A percentile compares a stretch with the other conserved stretches of the same genome.
phyloP scores from a whole-genome alignment of 352 stramenopile species.

The Phytophthora fragariaefolia region DNA sequence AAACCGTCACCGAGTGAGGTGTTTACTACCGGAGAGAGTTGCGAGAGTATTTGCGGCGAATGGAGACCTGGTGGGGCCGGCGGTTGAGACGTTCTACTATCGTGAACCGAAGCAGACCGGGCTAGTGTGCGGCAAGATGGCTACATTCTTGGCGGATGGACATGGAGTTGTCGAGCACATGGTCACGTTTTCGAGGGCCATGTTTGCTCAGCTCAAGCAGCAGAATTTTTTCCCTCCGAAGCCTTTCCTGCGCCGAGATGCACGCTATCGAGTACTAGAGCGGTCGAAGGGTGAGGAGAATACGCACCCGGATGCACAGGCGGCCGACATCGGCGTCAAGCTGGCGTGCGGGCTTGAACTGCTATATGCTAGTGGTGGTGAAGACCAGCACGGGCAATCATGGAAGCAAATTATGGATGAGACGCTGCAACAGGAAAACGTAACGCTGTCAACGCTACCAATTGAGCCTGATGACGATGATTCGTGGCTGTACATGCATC shows the following conservation, averaged over 20 bases:
- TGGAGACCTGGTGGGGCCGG: slow-evolving; percentile 46
- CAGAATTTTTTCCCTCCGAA: slow-evolving; percentile 77
- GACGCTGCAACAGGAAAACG: slow-evolving; percentile 9
- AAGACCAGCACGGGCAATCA: slow-evolving; percentile 50
- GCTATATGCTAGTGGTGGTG: slow-evolving; percentile 50
- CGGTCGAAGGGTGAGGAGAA: slow-evolving; percentile 13
- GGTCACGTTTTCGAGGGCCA: slow-evolving; percentile 79
- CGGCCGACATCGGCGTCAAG: slow-evolving; percentile 75
- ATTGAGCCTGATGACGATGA: slow-evolving; percentile 65
- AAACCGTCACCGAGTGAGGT: slow-evolving; percentile 61
- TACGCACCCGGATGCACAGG: slow-evolving; percentile 34
- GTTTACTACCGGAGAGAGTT: slow-evolving; percentile 46
- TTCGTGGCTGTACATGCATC: slow-evolving; percentile 81
- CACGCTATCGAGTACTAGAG: slow-evolving; percentile 26
- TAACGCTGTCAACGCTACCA: slow-evolving; percentile 6
- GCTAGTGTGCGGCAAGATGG: slow-evolving; percentile 63
- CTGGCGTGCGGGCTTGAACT: slow-evolving; percentile 80
- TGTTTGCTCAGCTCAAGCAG: slow-evolving; percentile 86
- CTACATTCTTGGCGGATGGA: slow-evolving; percentile 42
- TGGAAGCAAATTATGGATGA: slow-evolving; percentile 57
- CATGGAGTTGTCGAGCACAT: slow-evolving; percentile 31
- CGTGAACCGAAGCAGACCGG: slow-evolving; percentile 61
- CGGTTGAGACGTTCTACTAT: slow-evolving; percentile 82
- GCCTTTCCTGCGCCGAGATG: slow-evolving; percentile 45
- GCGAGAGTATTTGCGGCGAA: slow-evolving; percentile 40